Percentiles rank a stretch among this genome's conserved stretches.
phyloP scores from a whole-genome alignment of 345 rosid species.

The Aquilaria malaccensis region DNA sequence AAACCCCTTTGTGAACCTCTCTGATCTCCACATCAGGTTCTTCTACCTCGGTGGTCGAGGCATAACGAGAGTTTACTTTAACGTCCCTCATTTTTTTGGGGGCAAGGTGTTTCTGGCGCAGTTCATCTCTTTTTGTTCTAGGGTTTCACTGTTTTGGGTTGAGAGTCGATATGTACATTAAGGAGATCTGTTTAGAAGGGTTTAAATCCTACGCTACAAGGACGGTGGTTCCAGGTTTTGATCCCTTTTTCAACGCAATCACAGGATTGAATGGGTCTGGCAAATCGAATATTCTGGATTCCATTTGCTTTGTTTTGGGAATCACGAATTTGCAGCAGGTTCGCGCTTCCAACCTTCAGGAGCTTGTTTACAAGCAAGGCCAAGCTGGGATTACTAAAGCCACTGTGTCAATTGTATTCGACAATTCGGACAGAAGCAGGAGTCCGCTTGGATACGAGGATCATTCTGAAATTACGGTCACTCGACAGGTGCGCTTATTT shows the following conservation, averaged over 20 bases:
- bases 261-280: constrained; percentile 98
- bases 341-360: constrained; percentile 94
- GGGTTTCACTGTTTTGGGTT: constrained; percentile 7
- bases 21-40: background rate
- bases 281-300: constrained; percentile 97
- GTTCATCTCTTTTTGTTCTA: background rate
- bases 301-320: constrained; percentile 96
- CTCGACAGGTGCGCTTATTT: constrained; percentile 56
- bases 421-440: constrained; percentile 66
- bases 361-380: constrained; percentile 98
- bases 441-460: constrained; percentile 95
- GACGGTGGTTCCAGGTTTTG: constrained; percentile 89
- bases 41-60: background rate
- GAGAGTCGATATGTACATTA: constrained; percentile 46
- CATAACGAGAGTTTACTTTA: background rate
- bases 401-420: constrained; percentile 82
- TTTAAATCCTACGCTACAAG: constrained; percentile 96
- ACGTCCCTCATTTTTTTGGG: background rate
- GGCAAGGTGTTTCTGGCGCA: background rate
- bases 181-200: constrained; percentile 90
- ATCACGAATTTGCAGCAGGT: constrained; percentile 98
- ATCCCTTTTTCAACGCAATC: constrained; percentile 89
- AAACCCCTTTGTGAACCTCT: constrained; percentile 5
- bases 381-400: constrained; percentile 99
- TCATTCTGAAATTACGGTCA: constrained; percentile 77